A percentile compares a stretch with the other conserved stretches of the same genome.
Conservation (phyloP, 2,329 filamentous ascomycete genomes). For the Parascedosporium putredinis region DNA sequence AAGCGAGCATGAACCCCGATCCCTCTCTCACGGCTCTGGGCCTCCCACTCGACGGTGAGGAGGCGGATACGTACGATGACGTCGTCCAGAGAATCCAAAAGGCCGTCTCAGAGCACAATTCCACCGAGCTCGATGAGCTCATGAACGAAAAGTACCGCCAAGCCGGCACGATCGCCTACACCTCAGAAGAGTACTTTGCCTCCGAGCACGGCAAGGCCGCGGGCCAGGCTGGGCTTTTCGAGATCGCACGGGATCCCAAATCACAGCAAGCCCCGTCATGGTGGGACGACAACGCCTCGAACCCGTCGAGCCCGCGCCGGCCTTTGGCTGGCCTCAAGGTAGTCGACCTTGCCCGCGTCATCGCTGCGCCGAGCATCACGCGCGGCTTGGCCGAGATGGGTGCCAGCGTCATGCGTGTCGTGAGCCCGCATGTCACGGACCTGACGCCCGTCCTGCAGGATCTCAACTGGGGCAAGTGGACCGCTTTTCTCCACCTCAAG, state of each 20-base stretch:
- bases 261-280: conserved; percentile 5
- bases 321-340: conserved; percentile 23
- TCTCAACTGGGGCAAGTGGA: conserved; percentile 24
- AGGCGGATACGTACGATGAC: conserved; percentile 9
- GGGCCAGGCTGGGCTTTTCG: conserved; percentile 1
- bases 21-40: conserved; percentile 10
- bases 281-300: neutral
- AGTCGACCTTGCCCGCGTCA: conserved; percentile 24
- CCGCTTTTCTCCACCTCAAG: conserved; percentile 21
- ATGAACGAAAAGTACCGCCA: conserved; percentile 22
- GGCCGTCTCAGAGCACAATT: conserved; percentile 5
- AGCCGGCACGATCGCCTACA: conserved; percentile 21
- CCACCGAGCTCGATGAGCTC: conserved; percentile 8
- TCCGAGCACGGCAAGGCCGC: conserved; percentile 17
- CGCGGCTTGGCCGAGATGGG: conserved; percentile 22
- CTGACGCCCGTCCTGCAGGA: conserved; percentile 21
- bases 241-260: conserved; percentile 14
- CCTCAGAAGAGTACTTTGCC: conserved; percentile 21
- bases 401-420: conserved; percentile 23
- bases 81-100: conserved; percentile 8
- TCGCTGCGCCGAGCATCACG: conserved; percentile 23
- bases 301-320: conserved; percentile 11
- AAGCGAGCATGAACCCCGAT: conserved; percentile 11
- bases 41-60: conserved; percentile 9
- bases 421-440: conserved; percentile 21